Conservation (phyloP, 352 stramenopile species). For the Phytophthora brassicae region DNA sequence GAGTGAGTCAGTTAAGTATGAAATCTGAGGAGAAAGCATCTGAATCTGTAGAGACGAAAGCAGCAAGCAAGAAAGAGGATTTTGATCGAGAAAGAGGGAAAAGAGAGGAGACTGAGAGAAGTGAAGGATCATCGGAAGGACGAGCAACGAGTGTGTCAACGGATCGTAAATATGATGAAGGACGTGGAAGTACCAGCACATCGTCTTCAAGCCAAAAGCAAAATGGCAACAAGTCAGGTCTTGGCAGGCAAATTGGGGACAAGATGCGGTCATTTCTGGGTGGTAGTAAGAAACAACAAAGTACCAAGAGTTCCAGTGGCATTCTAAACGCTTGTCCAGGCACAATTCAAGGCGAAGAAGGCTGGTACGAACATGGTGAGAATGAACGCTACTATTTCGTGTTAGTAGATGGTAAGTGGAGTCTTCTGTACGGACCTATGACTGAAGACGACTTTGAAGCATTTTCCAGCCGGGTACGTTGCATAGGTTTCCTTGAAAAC, state of each 20-base stretch:
- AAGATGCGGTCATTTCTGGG: constrained; percentile 82
- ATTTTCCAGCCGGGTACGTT: constrained; percentile 72
- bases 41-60: constrained; percentile 3
- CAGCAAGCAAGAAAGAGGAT: neutral
- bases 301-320: constrained; percentile 67
- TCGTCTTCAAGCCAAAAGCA: constrained; percentile 33
- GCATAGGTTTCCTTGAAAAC: neutral
- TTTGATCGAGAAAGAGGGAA: constrained; percentile 5
- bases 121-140: constrained; percentile 30
- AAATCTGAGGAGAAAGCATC: constrained; percentile 31
- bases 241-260: constrained; percentile 80
- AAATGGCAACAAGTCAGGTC: constrained; percentile 33
- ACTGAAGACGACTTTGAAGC: constrained; percentile 82
- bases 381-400: constrained; percentile 89
- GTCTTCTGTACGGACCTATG: constrained; percentile 83
- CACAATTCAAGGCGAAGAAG: constrained; percentile 82
- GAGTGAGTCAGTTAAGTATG: constrained; percentile 37
- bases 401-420: constrained; percentile 82
- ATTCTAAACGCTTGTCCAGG: constrained; percentile 81
- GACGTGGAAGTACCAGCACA: constrained; percentile 33
- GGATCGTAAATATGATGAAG: constrained; percentile 65
- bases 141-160: constrained; percentile 22
- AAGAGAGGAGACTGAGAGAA: constrained; percentile 25
- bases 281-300: constrained; percentile 65
- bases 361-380: constrained; percentile 88